Base-by-base conservation (phyloP, 129 eudicot species). In the Kitagawia praeruptora region DNA sequence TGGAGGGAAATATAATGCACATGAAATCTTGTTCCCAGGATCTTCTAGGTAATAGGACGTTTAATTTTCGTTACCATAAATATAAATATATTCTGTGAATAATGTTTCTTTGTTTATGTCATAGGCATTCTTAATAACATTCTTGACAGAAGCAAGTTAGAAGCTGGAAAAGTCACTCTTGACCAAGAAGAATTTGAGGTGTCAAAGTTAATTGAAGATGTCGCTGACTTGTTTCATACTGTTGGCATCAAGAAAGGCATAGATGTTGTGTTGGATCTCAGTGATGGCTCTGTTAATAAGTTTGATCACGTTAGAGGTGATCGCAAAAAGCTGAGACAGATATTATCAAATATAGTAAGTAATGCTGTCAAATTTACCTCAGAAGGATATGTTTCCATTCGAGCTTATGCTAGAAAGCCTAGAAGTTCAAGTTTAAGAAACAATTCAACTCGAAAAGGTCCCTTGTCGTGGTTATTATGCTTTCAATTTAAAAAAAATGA, bases 321-420 rank as follows among this genome's bases (percentile, higher is more conserved):
- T 75, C 81, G 83, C 19, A 80, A 85, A 45, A 93, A 81, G 81
- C 86, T 91, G 28, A 93, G 87, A 79, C 98, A 89, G 63, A 91
- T 93, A n/a, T 49, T 93, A 77, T 74, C 86, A 56, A 93, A 91
- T 88, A 85, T 93, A 79, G 63, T 91, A 23, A 93, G 92, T 80
- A 93, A 93, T 79, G 98, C 98, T 11, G 84, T 91, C 61, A 91
- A 93, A 47, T 93, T 91, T 47, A 93, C 98, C 37, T 76, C 90
- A 13, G 89, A 91, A 19, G 98, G 98, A 4, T 86, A 89, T 77
- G 93, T 93, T 28, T 77, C 83, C 1, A 87, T 93, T 64, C 87
- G 92, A 4, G 93, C 81, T 48, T 80, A 80, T 88, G 89, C 88
- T 44, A 84, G 80, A 81, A 91, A 84, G 66, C 87, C 87, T 0